Percentiles rank a stretch among this genome's conserved stretches.
Evolutionary conservation across 768 basidiomycete genomes (phyloP).

Genomic region (Suillus subaureus): DNA sequence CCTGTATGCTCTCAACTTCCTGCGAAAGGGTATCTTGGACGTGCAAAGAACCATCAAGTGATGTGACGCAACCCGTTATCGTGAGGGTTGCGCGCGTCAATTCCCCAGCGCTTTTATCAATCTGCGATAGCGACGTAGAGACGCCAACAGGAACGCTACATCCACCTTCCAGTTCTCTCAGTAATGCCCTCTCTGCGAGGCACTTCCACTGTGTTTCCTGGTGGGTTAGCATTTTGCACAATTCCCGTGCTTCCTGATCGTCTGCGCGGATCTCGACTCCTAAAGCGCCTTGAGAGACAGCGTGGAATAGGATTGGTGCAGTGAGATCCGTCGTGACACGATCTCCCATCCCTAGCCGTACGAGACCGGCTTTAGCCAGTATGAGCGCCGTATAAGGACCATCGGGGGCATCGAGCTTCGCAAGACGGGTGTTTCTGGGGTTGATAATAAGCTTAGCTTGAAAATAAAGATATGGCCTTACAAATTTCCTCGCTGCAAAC

Average conservation of each 20-base stretch:
- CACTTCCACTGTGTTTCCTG: conserved; percentile 77
- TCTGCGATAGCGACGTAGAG: conserved; percentile 47
- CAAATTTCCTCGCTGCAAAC: conserved; percentile 79
- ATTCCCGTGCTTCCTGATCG: conserved; percentile 58
- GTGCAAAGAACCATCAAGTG: conserved; percentile 71
- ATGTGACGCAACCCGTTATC: conserved; percentile 83
- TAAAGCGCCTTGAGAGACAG: conserved; percentile 94
- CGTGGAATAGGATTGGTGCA: conserved; percentile 79
- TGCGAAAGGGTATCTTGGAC: conserved; percentile 65
- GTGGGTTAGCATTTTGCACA: conserved; percentile 74
- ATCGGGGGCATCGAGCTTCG: conserved; percentile 84
- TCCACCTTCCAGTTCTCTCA: conserved; percentile 92
- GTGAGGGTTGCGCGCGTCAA: conserved; percentile 40
- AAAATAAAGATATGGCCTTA: conserved; percentile 41
- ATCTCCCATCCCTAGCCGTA: conserved; percentile 72
- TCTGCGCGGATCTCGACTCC: conserved; percentile 80
- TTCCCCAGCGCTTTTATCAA: conserved; percentile 32
- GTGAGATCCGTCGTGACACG: conserved; percentile 76
- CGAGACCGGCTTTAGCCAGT: conserved; percentile 90
- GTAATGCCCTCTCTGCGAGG: conserved; percentile 83
- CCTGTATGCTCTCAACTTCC: conserved; percentile 50
- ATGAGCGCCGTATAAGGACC: conserved; percentile 86
- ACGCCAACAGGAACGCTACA: conserved; percentile 97
- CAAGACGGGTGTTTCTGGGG: conserved; percentile 81
- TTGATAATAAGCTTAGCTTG: conserved; percentile 13